Conservation (phyloP, 1,284 basidiomycete genomes). For the Mycena sp. region DNA sequence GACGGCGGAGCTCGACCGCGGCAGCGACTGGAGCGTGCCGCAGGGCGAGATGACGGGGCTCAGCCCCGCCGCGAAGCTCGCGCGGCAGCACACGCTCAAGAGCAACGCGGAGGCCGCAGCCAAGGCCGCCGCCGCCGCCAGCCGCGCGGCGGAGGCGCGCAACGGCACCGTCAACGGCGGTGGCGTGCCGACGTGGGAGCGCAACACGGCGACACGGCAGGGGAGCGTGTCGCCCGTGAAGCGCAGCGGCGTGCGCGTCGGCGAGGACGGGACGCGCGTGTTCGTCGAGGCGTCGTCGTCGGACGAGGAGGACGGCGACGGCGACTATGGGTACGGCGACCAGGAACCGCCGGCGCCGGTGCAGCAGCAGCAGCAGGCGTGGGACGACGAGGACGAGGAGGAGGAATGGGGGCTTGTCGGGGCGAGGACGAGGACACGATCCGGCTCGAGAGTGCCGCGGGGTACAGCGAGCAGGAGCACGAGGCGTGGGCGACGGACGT, state of each 20-base stretch:
- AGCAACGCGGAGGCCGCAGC: constrained; percentile 86
- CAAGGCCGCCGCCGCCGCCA: constrained; percentile 50
- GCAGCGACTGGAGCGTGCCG: constrained; percentile 61
- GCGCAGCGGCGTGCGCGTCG: constrained; percentile 53
- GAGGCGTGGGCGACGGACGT: constrained; percentile 81
- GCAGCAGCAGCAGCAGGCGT: constrained; percentile 11
- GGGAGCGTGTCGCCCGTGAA: constrained; percentile 53
- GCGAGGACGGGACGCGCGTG: constrained; percentile 75
- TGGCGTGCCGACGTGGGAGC: constrained; percentile 81
- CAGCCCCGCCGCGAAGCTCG: constrained; percentile 92
- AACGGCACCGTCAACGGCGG: constrained; percentile 43
- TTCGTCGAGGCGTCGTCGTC: constrained; percentile 81
- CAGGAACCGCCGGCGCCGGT: not conserved
- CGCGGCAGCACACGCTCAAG: constrained; percentile 88
- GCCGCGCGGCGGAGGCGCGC: constrained; percentile 45
- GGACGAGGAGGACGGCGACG: constrained; percentile 80
- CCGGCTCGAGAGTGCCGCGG: constrained; percentile 49
- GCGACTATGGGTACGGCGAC: constrained; percentile 34
- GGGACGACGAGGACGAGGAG: constrained; percentile 64
- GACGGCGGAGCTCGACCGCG: constrained; percentile 74
- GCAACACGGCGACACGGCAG: constrained; percentile 73
- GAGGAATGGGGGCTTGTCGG: constrained; percentile 65
- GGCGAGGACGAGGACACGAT: constrained; percentile 49
- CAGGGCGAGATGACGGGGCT: constrained; percentile 72
- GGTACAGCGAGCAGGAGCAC: constrained; percentile 63